Base-by-base conservation (phyloP, 164 flowering plant genomes). In the Vitis rupestris region DNA sequence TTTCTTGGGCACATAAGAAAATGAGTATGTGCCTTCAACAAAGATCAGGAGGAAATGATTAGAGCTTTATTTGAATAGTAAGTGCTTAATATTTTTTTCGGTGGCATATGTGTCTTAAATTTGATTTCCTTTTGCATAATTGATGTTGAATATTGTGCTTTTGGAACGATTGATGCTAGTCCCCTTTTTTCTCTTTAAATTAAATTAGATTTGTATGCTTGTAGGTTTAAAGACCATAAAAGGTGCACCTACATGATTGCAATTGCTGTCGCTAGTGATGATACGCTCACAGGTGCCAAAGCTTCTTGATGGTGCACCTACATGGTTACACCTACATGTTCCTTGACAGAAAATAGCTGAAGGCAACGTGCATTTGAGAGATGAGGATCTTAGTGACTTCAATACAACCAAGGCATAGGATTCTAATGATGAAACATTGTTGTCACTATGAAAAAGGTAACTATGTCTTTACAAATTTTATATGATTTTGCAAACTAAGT, bases 241-340 rank as follows among this genome's bases (percentile, higher is more conserved):
- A 87, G 81, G 75, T 96, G 98, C 83, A 88, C 86, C n/a, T n/a
- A 77, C 76, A 80, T 91, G 87, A 96, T 96, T 80, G 97, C 98
- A 55, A 87, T 79, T 75, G 93, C 90, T 68, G 70, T 95, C 71
- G 94, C 83, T 76, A 73, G 81, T 57, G 86, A 79, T 63, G 83
- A 79, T 55, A 72, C 61, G 54, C 78, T 89, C 67, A 83, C 95
- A 29, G 78, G 97, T 56, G 81, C 82, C 15, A 94, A 89, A 82
- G 77, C 92, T 67, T 80, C 97, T 23, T 23, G 23, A 23, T 23
- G 23, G 23, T 23, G 23, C 23, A 23, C 9, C 87, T 31, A 81
- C 17, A 93, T 31, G 44, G 44, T 23, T 23, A 23, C 23, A 23
- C 1, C 23, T 96, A 30, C 68, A 2, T 59, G 75, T 75, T 78